phyloP scores from a whole-genome alignment of 805 yeast species.

The Saturnispora serradocipensis region DNA sequence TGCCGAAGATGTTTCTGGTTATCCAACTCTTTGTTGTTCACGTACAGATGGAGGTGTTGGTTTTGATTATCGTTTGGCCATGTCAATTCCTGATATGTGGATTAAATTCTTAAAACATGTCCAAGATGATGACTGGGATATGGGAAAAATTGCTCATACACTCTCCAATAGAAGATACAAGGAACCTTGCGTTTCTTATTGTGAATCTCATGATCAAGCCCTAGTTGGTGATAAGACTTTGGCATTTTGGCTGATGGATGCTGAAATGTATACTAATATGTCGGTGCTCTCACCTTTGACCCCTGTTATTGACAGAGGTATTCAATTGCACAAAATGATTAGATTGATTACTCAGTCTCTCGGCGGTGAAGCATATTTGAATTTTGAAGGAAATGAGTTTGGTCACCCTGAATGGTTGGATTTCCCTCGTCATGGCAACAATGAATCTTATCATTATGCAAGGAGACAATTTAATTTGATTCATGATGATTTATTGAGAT shows the following conservation, averaged over 20 bases:
- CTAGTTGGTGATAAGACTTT: conserved; percentile 93
- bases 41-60: conserved; percentile 78
- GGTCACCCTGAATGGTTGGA: conserved; percentile 99
- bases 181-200: conserved; percentile 84
- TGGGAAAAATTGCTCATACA: conserved; percentile 70
- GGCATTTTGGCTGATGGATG: conserved; percentile 98
- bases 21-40: conserved; percentile 87
- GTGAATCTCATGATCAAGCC: conserved; percentile 97
- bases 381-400: conserved; percentile 96
- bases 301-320: conserved; percentile 77
- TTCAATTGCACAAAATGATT: conserved; percentile 85
- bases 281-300: conserved; percentile 63
- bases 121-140: conserved; percentile 84
- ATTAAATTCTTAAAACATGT: conserved; percentile 81
- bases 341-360: conserved; percentile 76
- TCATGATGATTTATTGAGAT: conserved; percentile 71
- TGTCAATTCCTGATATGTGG: conserved; percentile 99
- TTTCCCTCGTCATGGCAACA: conserved; percentile 87
- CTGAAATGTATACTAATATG: conserved; percentile 97
- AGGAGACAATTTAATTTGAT: conserved; percentile 88
- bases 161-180: conserved; percentile 81
- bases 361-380: conserved; percentile 96
- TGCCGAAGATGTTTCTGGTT: conserved; percentile 96
- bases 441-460: conserved; percentile 85
- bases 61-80: conserved; percentile 84